Evolutionary conservation across 2,329 filamentous ascomycete genomes (phyloP), one percentile per base, ranked within the genome.

Genomic region (Exophiala sp.): DNA sequence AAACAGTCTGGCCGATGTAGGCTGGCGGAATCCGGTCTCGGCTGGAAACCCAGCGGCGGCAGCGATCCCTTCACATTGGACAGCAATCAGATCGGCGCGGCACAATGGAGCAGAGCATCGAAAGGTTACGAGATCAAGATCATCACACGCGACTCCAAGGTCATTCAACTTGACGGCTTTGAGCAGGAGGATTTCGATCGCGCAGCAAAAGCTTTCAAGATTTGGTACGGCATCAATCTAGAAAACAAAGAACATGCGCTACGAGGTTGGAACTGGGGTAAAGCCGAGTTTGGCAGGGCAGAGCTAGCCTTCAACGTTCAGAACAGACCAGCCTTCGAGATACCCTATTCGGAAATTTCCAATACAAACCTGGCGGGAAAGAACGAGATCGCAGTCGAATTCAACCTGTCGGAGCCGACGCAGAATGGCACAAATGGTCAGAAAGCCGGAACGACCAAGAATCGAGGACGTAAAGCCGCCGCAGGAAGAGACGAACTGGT

Each of bases 221-320:
- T 92, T 67, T 97, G 92, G 89, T 99, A 97, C 75, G 94, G 90
- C 74, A 87, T 94, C 66, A 91, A 86, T 65, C 81, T 99, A 55
- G 91, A 97, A 70, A 89, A 84, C 71, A 90, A 89, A 72, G 94
- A 99, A 73, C 94, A 97, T 72, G 91, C 94, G 20, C 78, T 99
- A 55, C 85, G 94, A 64, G 94, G 94, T 52, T 99, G 94, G 94
- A 99, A 99, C 71, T 99, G 94, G 95, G 94, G 94, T 66, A 99
- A 97, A 75, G 89, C 90, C 61, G 94, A 99, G 66, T 96, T 99
- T 69, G 87, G 88, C 58, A 96, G 97, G 74, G 87, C 91, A 50
- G 94, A 99, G 75, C 83, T 99, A 52, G 83, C 89, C 29, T 99
- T 99, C 79, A 97, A 91, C 71, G 94, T 99, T 35, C 91, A 95